A percentile compares a stretch with the other conserved stretches of the same genome.
Conservation (phyloP, 257 asterid species). For the Ocimum tenuiflorum region DNA sequence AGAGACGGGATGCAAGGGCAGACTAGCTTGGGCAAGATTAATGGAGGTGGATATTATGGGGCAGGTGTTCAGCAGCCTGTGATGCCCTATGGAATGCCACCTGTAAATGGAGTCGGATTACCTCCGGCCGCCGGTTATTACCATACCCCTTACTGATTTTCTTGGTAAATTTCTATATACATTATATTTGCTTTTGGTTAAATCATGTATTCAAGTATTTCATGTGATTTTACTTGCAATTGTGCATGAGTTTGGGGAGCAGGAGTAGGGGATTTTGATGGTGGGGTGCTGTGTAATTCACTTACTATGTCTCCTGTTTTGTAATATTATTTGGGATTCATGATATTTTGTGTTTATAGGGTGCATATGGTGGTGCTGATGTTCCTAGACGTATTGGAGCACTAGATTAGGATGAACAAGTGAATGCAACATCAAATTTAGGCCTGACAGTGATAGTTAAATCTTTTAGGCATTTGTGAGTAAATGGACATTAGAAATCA, state of each 20-base stretch:
- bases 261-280: conserved; percentile 17
- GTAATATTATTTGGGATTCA: conserved; percentile 24
- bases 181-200: conserved; percentile 21
- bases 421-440: too few species aligned
- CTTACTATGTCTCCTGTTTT: conserved; percentile 26
- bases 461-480: too few species aligned
- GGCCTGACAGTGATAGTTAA: too few species aligned
- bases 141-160: conserved; percentile 42
- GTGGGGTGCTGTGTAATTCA: conserved; percentile 28
- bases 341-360: conserved; percentile 8
- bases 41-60: conserved; percentile 49
- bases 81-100: conserved; percentile 71
- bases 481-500: too few species aligned
- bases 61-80: conserved; percentile 42
- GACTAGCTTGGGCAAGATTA: conserved; percentile 58
- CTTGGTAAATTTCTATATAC: conserved; percentile 19
- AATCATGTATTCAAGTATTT: conserved; percentile 27
- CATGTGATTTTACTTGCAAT: conserved; percentile 30
- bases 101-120: conserved; percentile 45
- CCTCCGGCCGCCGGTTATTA: conserved; percentile 54
- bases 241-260: conserved; percentile 31
- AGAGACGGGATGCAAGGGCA: conserved; percentile 76
- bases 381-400: too few species aligned
- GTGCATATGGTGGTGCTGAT: neutral
- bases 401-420: too few species aligned